These are phyloP conservation scores for Pyrenula aspistea DNA, from an alignment of 495 filamentous ascomycete species.

Conservation along the genomic window DNA sequence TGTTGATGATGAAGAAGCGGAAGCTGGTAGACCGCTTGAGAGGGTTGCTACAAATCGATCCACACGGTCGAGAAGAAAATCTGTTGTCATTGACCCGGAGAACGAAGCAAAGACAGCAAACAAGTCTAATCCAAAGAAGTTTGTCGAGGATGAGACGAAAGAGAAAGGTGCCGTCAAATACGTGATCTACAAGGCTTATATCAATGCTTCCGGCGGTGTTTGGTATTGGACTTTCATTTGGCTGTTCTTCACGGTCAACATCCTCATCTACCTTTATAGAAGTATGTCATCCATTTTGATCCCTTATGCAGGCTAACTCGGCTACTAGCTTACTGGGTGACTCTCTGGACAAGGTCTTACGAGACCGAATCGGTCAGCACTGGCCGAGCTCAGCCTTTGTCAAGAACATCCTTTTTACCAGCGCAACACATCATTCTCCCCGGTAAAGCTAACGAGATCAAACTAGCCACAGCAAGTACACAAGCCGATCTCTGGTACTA, in stretches of 20 bases:
- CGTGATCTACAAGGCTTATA: conserved; percentile 50
- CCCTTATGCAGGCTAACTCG: background rate
- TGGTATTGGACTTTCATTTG: conserved; percentile 48
- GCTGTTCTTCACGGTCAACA: conserved; percentile 34
- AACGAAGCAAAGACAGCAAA: conserved; percentile 21
- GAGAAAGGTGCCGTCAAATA: conserved; percentile 53
- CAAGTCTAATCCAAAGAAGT: conserved; percentile 46
- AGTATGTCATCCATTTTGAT: conserved; percentile 19
- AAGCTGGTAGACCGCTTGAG: background rate
- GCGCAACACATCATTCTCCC: background rate
- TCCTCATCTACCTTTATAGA: conserved; percentile 35
- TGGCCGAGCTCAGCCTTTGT: background rate
- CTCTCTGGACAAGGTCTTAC: conserved; percentile 48
- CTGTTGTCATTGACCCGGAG: conserved; percentile 27
- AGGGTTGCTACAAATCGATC: background rate
- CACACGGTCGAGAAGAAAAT: conserved; percentile 9
- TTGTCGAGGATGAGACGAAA: conserved; percentile 60
- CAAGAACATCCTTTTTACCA: background rate
- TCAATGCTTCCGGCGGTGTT: conserved; percentile 53
- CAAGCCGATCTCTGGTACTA: conserved; percentile 40
- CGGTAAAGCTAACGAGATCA: background rate
- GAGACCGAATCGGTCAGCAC: conserved; percentile 3
- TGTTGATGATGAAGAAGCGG: conserved; percentile 28
- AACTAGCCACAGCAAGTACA: background rate
- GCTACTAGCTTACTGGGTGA: conserved; percentile 54